Evolutionary conservation across 345 rosid species (phyloP).

Genomic region (Boechera divaricarpa): DNA sequence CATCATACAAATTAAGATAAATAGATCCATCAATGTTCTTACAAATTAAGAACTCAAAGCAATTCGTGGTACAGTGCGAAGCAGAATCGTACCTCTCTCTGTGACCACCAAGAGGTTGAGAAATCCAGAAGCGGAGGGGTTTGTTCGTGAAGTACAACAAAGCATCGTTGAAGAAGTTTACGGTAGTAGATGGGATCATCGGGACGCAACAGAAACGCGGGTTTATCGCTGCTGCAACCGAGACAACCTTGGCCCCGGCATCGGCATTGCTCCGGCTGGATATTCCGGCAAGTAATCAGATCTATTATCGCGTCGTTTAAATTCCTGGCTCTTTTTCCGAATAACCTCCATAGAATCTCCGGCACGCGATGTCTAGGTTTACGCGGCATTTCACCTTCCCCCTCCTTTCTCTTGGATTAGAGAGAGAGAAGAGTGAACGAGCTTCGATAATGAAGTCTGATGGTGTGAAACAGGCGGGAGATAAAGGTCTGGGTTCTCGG

Average conservation of each 20-base stretch:
- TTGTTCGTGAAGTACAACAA: constrained; percentile 51
- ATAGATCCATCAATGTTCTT: background rate
- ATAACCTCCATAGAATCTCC: constrained; percentile 61
- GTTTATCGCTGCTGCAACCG: constrained; percentile 41
- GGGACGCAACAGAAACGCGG: constrained; percentile 53
- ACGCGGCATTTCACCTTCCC: constrained; percentile 41
- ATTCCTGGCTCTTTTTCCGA: constrained; percentile 49
- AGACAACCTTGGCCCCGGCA: constrained; percentile 53
- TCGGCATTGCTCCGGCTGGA: constrained; percentile 42
- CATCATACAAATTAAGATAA: background rate
- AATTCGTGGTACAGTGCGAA: background rate
- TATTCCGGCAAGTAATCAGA: constrained; percentile 38
- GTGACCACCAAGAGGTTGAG: constrained; percentile 56
- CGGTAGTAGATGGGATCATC: constrained; percentile 66
- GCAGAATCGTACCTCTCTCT: constrained; percentile 51
- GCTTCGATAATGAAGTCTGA: constrained; percentile 20
- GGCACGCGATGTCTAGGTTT: constrained; percentile 56
- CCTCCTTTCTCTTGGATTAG: background rate
- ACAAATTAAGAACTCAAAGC: constrained; percentile 15
- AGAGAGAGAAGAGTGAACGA: constrained; percentile 6
- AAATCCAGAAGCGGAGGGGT: constrained; percentile 54
- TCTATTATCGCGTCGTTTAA: constrained; percentile 53
- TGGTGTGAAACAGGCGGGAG: constrained; percentile 36
- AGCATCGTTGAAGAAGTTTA: constrained; percentile 59
- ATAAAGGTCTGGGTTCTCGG: constrained; percentile 16